Evolutionary conservation across 208 protist genomes (phyloP).

Genomic region (Leishmania tropica): DNA sequence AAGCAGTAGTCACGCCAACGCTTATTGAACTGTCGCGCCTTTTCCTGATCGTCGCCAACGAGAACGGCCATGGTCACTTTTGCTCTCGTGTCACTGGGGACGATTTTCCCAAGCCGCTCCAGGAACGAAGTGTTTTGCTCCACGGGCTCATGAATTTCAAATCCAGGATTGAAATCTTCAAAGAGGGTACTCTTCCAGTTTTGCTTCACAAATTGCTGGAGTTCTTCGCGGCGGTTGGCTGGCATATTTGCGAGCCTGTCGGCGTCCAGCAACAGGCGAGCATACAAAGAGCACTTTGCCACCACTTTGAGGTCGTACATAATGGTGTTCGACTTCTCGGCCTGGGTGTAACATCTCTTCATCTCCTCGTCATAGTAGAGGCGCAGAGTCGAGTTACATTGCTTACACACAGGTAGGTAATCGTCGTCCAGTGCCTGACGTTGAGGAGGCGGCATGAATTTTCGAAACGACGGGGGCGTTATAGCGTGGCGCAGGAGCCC

Average conservation of each 20-base stretch:
- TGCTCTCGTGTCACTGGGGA: conserved; percentile 33
- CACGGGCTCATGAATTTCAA: conserved; percentile 9
- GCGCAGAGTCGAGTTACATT: conserved; percentile 38
- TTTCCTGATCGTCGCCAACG: conserved; percentile 28
- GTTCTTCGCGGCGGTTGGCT: conserved; percentile 7
- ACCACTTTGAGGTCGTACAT: conserved; percentile 8
- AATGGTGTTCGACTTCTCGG: neutral
- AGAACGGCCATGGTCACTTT: conserved; percentile 24
- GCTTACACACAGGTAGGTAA: conserved; percentile 39
- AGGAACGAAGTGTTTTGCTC: conserved; percentile 25
- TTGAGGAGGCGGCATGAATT: conserved; percentile 33
- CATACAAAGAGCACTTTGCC: conserved; percentile 36
- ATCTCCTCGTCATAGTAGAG: conserved; percentile 37
- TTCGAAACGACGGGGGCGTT: conserved; percentile 46
- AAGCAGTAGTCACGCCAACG: conserved; percentile 35
- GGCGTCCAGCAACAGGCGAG: conserved; percentile 26
- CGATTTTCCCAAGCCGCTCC: conserved; percentile 16
- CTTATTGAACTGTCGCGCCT: conserved; percentile 35
- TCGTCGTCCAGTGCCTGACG: conserved; percentile 24
- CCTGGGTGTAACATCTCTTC: conserved; percentile 30
- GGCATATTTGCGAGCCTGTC: conserved; percentile 31
- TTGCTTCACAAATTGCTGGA: conserved; percentile 26
- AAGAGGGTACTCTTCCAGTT: conserved; percentile 40
- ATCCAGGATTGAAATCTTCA: conserved; percentile 20
- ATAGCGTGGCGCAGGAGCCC: conserved; percentile 39